These are phyloP conservation scores for Lenzites betulinus DNA, from an alignment of 768 basidiomycete genomes.

Conservation along the genomic window DNA sequence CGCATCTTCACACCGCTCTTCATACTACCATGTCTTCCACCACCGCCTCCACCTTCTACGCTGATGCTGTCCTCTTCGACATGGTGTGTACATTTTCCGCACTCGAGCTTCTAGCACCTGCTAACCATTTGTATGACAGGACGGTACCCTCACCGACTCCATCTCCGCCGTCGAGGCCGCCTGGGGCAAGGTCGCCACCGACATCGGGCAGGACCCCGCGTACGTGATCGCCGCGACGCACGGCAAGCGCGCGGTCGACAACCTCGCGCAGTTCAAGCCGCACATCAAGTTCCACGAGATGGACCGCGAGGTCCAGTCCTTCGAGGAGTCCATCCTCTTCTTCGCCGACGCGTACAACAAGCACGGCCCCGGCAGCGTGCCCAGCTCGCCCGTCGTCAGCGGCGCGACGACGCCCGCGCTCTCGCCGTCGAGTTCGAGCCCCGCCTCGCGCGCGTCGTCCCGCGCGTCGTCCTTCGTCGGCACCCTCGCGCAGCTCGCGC, in stretches of 20 bases:
- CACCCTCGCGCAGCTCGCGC: constrained; percentile 27
- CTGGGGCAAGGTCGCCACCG: constrained; percentile 70
- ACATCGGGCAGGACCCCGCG: constrained; percentile 67
- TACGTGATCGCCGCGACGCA: constrained; percentile 76
- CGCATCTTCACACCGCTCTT: constrained; percentile 4
- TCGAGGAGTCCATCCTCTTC: constrained; percentile 66
- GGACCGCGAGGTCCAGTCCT: constrained; percentile 57
- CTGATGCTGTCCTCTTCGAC: constrained; percentile 66
- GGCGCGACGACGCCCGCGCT: constrained; percentile 45
- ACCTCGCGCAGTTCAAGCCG: constrained; percentile 63
- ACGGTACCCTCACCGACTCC: constrained; percentile 74
- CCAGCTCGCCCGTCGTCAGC: constrained; percentile 35
- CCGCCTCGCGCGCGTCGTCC: constrained; percentile 47
- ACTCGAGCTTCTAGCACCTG: background rate
- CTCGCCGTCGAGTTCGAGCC: constrained; percentile 40
- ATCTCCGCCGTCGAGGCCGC: constrained; percentile 75
- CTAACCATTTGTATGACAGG: constrained; percentile 39
- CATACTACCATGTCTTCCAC: constrained; percentile 24
- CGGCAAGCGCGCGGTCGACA: constrained; percentile 77
- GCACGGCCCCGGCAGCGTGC: constrained; percentile 43
- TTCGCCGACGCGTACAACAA: constrained; percentile 60
- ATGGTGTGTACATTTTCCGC: constrained; percentile 47
- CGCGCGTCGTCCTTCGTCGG: constrained; percentile 45
- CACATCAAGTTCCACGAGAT: constrained; percentile 56
- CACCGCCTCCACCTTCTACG: constrained; percentile 40